Percentiles rank a stretch among this genome's conserved stretches.
Evolutionary conservation across 108 stramenopile species (phyloP).

Genomic region (Fragilaria radians): DNA sequence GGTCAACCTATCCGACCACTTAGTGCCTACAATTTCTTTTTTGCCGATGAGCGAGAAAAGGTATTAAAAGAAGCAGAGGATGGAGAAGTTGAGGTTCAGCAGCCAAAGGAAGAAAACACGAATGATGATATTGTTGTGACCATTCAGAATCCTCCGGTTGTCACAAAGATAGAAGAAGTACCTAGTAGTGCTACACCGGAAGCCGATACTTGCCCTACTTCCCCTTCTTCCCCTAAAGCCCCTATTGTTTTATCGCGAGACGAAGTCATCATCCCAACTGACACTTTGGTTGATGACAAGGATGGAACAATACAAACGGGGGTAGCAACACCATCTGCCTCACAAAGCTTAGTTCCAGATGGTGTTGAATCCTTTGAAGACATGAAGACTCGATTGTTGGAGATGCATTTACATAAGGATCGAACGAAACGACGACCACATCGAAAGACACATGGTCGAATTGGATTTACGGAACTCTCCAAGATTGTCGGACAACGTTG

Average conservation of each 20-base stretch:
- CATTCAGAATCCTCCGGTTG: background rate
- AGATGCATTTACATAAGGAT: constrained; percentile 16
- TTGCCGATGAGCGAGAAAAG: constrained; percentile 1
- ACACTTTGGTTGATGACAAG: background rate
- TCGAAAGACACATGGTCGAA: constrained; percentile 44
- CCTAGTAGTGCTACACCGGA: background rate
- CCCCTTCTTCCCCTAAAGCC: background rate
- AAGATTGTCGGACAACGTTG: constrained; percentile 47
- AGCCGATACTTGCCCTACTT: background rate
- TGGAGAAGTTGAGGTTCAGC: background rate
- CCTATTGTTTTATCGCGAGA: background rate
- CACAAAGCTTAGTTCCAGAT: too few species aligned
- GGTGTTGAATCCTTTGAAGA: constrained; percentile 4
- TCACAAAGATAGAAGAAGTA: background rate
- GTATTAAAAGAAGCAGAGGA: background rate
- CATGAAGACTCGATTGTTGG: constrained; percentile 8
- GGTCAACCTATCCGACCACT: background rate
- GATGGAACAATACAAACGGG: too few species aligned
- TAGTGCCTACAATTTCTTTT: constrained; percentile 1
- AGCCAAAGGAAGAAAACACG: background rate
- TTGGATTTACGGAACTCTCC: constrained; percentile 44
- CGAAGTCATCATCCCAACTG: background rate
- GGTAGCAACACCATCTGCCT: too few species aligned
- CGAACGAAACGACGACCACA: constrained; percentile 24
- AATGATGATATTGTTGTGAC: background rate